Evolutionary conservation across 805 yeast genomes (phyloP).

Genomic region (Pichia manshurica): DNA sequence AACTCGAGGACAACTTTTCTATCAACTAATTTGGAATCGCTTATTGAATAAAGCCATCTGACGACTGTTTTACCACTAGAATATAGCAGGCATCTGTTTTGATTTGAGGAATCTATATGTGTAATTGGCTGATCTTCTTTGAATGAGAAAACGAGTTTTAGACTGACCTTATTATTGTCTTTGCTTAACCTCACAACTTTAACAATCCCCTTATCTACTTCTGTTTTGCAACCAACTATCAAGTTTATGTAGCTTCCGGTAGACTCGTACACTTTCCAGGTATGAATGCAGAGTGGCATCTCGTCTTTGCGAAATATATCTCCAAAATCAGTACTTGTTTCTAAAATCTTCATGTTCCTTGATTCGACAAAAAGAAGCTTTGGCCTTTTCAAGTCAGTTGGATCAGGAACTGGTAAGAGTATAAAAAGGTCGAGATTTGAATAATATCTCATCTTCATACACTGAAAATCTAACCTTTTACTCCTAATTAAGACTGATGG

Average conservation of each 20-base stretch:
- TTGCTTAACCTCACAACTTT: constrained; percentile 27
- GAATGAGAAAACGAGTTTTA: constrained; percentile 19
- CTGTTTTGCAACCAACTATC: constrained; percentile 29
- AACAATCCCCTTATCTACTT: constrained; percentile 20
- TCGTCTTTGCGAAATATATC: neutral
- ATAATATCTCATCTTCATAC: constrained; percentile 26
- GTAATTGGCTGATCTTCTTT: constrained; percentile 19
- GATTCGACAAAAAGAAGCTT: neutral
- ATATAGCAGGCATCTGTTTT: neutral
- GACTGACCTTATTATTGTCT: constrained; percentile 10
- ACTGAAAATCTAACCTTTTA: constrained; percentile 11
- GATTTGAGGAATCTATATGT: constrained; percentile 6
- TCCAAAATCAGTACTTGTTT: neutral
- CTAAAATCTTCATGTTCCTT: neutral
- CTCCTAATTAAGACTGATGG: neutral
- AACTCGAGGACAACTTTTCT: too few relatives aligned
- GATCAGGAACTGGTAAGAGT: constrained; percentile 11
- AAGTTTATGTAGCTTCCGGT: neutral
- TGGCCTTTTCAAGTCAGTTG: neutral
- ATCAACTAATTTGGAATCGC: too few relatives aligned
- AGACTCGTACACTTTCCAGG: neutral
- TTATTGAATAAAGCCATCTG: too few relatives aligned
- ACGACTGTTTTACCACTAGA: neutral
- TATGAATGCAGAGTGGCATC: neutral
- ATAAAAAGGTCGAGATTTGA: constrained; percentile 21